These are phyloP conservation scores for Cryptococcus sp. DNA, from an alignment of 1,284 basidiomycete genomes.

Conservation along the genomic window DNA sequence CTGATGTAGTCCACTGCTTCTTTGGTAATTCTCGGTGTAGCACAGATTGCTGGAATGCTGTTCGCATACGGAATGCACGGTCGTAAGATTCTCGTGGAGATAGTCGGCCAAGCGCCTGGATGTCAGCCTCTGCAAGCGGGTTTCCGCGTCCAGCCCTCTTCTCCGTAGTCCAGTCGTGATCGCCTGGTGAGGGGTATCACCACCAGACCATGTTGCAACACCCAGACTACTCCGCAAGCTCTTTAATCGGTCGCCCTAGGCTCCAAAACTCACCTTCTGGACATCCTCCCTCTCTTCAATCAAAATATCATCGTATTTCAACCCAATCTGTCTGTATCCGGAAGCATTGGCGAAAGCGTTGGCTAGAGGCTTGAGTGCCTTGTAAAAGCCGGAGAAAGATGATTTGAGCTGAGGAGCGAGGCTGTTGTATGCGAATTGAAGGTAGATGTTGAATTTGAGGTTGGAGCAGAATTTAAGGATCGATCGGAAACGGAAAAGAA, in stretches of 20 bases:
- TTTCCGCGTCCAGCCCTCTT: background rate
- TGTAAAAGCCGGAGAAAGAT: conserved; percentile 54
- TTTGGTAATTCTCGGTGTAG: conserved; percentile 79
- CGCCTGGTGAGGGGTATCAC: background rate
- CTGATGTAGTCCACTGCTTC: conserved; percentile 72
- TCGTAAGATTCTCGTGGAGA: conserved; percentile 78
- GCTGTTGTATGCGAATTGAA: conserved; percentile 14
- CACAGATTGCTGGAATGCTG: conserved; percentile 74
- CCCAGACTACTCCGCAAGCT: background rate
- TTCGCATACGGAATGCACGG: conserved; percentile 83
- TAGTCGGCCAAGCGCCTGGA: conserved; percentile 76
- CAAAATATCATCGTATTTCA: conserved; percentile 93
- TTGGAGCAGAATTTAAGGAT: background rate
- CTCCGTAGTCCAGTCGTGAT: background rate
- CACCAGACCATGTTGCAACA: background rate
- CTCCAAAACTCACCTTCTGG: conserved; percentile 62
- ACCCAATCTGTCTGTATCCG: conserved; percentile 84
- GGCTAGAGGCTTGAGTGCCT: conserved; percentile 68
- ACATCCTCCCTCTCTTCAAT: conserved; percentile 81
- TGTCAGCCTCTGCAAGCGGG: background rate
- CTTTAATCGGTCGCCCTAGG: background rate
- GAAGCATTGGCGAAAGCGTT: conserved; percentile 75
- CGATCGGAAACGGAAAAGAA: background rate
- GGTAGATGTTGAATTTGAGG: background rate
- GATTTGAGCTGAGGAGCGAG: conserved; percentile 72